phyloP scores from a whole-genome alignment of 805 yeast genomes.

The Kazachstania bromeliacearum region DNA sequence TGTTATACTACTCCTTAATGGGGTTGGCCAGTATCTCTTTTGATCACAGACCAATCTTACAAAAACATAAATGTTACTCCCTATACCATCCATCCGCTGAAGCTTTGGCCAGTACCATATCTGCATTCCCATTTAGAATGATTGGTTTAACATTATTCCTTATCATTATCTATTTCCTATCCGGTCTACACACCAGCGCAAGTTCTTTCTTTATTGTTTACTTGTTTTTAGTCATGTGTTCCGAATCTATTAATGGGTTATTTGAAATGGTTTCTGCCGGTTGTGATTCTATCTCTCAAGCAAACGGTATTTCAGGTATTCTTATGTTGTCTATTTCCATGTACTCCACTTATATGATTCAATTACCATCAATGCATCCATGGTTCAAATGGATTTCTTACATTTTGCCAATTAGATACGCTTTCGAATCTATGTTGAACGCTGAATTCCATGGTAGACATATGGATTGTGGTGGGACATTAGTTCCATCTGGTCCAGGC shows the following conservation, averaged over 20 bases:
- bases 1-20: slow-evolving; percentile 44
- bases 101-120: slow-evolving; percentile 50
- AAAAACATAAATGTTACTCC: slow-evolving; percentile 64
- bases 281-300: slow-evolving; percentile 40
- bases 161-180: slow-evolving; percentile 48
- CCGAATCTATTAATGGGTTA: slow-evolving; percentile 28
- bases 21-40: slow-evolving; percentile 42
- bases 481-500: slow-evolving; percentile 50
- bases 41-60: slow-evolving; percentile 49
- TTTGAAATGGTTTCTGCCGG: slow-evolving; percentile 47
- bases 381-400: slow-evolving; percentile 62
- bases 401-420: slow-evolving; percentile 44
- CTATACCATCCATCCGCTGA: slow-evolving; percentile 73
- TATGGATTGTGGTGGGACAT: slow-evolving; percentile 24
- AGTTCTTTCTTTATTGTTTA: slow-evolving; percentile 47
- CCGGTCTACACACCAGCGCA: slow-evolving; percentile 40
- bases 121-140: slow-evolving; percentile 57
- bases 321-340: slow-evolving; percentile 39
- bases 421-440: slow-evolving; percentile 44
- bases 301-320: slow-evolving; percentile 50
- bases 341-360: slow-evolving; percentile 56
- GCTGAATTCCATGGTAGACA: slow-evolving; percentile 21
- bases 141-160: slow-evolving; percentile 37
- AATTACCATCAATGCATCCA: slow-evolving; percentile 47
- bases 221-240: slow-evolving; percentile 30